A percentile compares a stretch with the other conserved stretches of the same genome.
Evolutionary conservation across 768 basidiomycete genomes (phyloP).

Genomic region (Asterophora parasitica): DNA sequence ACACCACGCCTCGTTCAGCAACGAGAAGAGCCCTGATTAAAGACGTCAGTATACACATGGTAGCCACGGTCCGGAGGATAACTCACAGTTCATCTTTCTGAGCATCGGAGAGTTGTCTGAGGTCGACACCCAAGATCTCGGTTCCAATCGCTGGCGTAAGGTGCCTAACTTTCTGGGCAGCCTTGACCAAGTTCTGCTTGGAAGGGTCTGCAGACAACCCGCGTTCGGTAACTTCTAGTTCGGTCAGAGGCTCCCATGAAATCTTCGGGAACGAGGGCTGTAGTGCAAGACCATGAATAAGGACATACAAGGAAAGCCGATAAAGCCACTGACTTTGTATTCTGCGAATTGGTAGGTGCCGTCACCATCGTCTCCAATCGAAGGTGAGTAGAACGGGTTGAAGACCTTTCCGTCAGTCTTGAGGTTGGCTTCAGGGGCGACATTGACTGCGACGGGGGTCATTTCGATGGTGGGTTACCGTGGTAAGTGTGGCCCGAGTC

Average conservation of each 20-base stretch:
- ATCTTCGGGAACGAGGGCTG: constrained; percentile 64
- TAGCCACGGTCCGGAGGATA: background rate
- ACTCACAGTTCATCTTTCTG: constrained; percentile 80
- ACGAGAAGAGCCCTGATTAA: constrained; percentile 59
- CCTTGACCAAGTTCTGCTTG: constrained; percentile 60
- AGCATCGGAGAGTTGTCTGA: constrained; percentile 55
- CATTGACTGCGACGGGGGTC: constrained; percentile 18
- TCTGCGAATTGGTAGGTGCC: constrained; percentile 48
- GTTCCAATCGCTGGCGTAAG: constrained; percentile 73
- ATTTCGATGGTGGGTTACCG: constrained; percentile 8
- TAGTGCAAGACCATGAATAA: background rate
- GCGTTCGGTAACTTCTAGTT: constrained; percentile 59
- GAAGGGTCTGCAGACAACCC: constrained; percentile 63
- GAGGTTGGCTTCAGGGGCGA: background rate
- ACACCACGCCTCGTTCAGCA: constrained; percentile 74
- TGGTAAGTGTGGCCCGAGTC: too few relatives aligned
- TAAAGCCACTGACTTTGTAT: constrained; percentile 25
- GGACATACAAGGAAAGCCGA: background rate
- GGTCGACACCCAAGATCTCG: constrained; percentile 68
- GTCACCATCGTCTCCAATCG: constrained; percentile 45
- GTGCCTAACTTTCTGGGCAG: constrained; percentile 62
- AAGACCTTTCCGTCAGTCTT: constrained; percentile 23
- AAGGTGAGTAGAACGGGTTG: constrained; percentile 70
- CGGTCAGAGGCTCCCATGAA: constrained; percentile 58
- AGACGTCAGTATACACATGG: constrained; percentile 10